Conservation (phyloP, 257 asterid genomes). For the Apocynum venetum region DNA sequence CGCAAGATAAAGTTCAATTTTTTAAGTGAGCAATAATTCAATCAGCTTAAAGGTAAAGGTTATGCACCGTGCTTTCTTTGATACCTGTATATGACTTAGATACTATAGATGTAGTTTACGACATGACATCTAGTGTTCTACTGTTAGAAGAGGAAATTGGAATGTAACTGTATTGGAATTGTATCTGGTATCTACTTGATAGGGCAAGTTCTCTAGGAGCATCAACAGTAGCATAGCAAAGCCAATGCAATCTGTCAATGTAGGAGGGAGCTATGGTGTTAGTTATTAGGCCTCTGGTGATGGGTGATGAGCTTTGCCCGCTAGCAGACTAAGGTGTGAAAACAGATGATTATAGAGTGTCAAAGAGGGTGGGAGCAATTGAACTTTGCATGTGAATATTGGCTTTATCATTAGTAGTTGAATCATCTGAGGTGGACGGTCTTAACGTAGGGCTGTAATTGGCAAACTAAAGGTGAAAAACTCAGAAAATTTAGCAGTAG, state of each 20-base stretch:
- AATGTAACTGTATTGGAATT: not conserved
- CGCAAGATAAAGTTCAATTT: not conserved
- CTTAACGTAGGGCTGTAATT: not conserved
- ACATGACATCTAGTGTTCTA: not conserved
- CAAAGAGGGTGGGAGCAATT: not conserved
- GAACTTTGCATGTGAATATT: not conserved
- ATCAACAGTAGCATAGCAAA: not conserved
- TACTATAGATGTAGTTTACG: not conserved
- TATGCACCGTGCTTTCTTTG: not conserved
- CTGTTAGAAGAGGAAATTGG: not conserved
- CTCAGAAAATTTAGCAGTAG: not conserved
- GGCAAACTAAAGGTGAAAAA: not conserved
- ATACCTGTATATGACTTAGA: not conserved
- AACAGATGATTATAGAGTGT: not conserved
- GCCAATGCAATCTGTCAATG: not conserved
- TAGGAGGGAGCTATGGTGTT: not conserved
- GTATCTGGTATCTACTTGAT: not conserved
- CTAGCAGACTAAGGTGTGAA: not conserved
- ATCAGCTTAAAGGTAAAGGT: not conserved
- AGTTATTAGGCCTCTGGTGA: not conserved
- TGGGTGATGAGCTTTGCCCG: not conserved
- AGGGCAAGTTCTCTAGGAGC: not conserved
- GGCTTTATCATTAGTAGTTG: not conserved
- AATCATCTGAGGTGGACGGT: not conserved
- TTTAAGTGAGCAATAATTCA: not conserved